A percentile compares a stretch with the other conserved stretches of the same genome.
Conservation (phyloP, 371 early-diverging fungal genomes). For the Actinomucor elegans region DNA sequence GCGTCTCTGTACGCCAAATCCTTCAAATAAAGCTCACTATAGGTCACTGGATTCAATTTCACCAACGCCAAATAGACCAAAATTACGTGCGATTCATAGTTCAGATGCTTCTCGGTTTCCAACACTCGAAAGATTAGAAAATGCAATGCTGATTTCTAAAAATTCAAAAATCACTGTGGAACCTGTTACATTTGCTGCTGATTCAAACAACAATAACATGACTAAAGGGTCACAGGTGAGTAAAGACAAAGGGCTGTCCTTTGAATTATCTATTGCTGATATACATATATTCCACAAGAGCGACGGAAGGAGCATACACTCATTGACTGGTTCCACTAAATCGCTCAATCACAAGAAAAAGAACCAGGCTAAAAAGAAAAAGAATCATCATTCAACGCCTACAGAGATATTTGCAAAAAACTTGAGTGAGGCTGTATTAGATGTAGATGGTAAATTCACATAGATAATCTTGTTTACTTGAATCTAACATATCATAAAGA, state of each 20-base stretch:
- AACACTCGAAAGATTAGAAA: constrained; percentile 27
- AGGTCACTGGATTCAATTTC: not conserved
- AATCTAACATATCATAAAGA: constrained; percentile 17
- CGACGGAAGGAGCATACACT: constrained; percentile 11
- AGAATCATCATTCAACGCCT: constrained; percentile 21
- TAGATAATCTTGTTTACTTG: not conserved
- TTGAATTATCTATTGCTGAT: not conserved
- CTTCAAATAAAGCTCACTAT: not conserved
- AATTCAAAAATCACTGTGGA: constrained; percentile 12
- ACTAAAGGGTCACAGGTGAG: constrained; percentile 17
- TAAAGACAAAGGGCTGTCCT: too few species aligned
- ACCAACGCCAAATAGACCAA: constrained; percentile 17
- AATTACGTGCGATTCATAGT: constrained; percentile 34
- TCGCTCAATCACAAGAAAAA: constrained; percentile 14
- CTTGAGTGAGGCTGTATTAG: constrained; percentile 47
- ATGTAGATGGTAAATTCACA: constrained; percentile 43
- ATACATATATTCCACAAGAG: constrained; percentile 8
- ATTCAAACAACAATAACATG: not conserved
- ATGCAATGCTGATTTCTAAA: constrained; percentile 3
- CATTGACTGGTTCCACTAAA: constrained; percentile 8
- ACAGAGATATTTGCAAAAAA: constrained; percentile 49
- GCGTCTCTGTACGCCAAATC: too few species aligned
- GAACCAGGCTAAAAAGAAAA: constrained; percentile 7
- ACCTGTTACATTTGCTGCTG: constrained; percentile 3
- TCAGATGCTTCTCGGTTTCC: constrained; percentile 37